Percentiles rank a stretch among this genome's conserved stretches.
These are phyloP conservation scores for Lipomyces chichibuensis DNA, from an alignment of 805 yeast species.

Conservation along the genomic window DNA sequence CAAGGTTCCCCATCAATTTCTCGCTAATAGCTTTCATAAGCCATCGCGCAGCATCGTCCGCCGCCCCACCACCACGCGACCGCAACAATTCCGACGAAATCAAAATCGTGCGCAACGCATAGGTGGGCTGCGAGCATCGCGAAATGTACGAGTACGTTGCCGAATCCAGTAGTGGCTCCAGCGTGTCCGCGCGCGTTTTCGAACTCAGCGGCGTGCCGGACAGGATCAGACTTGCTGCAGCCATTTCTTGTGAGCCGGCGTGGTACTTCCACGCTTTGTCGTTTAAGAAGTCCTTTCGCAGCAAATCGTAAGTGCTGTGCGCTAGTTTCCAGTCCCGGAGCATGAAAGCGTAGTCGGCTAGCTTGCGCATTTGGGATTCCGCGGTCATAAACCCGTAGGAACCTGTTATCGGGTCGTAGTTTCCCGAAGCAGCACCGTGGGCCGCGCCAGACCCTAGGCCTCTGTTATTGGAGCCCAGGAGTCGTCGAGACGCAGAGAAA, in stretches of 20 bases:
- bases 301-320: constrained; percentile 76
- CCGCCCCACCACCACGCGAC: constrained; percentile 48
- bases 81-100: constrained; percentile 71
- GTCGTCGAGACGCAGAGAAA: constrained; percentile 66
- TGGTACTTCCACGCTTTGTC: constrained; percentile 80
- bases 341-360: constrained; percentile 93
- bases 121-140: constrained; percentile 67
- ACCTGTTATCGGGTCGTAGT: constrained; percentile 57
- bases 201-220: constrained; percentile 44
- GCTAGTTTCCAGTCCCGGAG: constrained; percentile 87
- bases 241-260: constrained; percentile 84
- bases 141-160: constrained; percentile 75
- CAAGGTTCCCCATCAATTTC: constrained; percentile 47
- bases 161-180: constrained; percentile 68
- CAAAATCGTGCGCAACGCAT: constrained; percentile 68
- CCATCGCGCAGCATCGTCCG: constrained; percentile 53
- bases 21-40: constrained; percentile 51
- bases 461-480: constrained; percentile 49
- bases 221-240: constrained; percentile 70
- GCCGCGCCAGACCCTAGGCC: constrained; percentile 36
- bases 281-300: constrained; percentile 72
- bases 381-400: constrained; percentile 64
- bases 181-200: constrained; percentile 57
- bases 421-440: constrained; percentile 36
- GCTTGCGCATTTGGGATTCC: constrained; percentile 74